phyloP scores from a whole-genome alignment of 2,329 filamentous ascomycete species.

The Neophaeococcomyces mojaviensis region DNA sequence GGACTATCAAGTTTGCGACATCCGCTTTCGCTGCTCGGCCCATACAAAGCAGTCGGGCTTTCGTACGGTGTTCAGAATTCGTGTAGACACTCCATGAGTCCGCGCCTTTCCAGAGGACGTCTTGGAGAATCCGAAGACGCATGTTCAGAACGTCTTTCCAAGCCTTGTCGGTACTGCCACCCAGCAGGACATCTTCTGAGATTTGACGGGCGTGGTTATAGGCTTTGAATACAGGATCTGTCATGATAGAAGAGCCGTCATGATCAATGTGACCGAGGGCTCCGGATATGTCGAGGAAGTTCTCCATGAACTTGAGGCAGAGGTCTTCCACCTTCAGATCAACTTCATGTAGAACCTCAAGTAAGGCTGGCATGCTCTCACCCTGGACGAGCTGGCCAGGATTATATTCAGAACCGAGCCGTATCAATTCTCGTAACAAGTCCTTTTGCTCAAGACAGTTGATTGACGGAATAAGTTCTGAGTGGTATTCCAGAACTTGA shows the following conservation, averaged over 20 bases:
- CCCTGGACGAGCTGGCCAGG: slow-evolving; percentile 31
- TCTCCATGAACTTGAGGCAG: slow-evolving; percentile 27
- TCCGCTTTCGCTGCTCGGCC: slow-evolving; percentile 24
- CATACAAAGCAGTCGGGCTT: slow-evolving; percentile 32
- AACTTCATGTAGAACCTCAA: slow-evolving; percentile 20
- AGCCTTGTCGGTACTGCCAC: slow-evolving; percentile 11
- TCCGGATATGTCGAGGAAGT: slow-evolving; percentile 29
- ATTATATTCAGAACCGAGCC: slow-evolving; percentile 28
- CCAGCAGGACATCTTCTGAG: neutral
- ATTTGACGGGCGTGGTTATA: neutral
- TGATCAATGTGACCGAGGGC: slow-evolving; percentile 28
- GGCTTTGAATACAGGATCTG: slow-evolving; percentile 18
- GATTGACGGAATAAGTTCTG: slow-evolving; percentile 22
- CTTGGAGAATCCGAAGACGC: slow-evolving; percentile 22
- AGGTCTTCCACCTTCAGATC: slow-evolving; percentile 20
- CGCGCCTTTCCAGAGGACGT: slow-evolving; percentile 19
- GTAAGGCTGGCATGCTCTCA: slow-evolving; percentile 25
- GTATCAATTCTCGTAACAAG: slow-evolving; percentile 25
- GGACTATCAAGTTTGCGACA: slow-evolving; percentile 24
- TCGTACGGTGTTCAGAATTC: slow-evolving; percentile 23
- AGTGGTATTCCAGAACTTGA: slow-evolving; percentile 15
- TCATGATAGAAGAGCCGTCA: slow-evolving; percentile 24
- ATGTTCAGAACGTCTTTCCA: slow-evolving; percentile 28
- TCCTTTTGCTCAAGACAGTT: slow-evolving; percentile 7
- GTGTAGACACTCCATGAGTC: slow-evolving; percentile 20